phyloP scores from a whole-genome alignment of 495 filamentous ascomycete genomes.

The Penicillium dipodomyicola region DNA sequence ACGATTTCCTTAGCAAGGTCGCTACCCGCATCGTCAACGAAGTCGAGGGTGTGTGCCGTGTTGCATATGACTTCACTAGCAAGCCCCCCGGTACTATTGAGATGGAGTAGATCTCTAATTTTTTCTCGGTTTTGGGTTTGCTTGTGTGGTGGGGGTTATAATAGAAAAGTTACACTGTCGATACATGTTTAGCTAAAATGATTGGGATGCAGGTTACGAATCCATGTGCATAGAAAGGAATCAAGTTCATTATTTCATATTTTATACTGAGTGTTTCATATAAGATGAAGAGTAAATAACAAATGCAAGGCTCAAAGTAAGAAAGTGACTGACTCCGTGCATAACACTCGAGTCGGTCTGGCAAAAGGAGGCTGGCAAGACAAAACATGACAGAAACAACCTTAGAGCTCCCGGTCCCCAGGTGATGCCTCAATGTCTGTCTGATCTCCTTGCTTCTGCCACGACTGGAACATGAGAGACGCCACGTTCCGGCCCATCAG shows the following conservation, averaged over 20 bases:
- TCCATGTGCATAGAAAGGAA: conserved; percentile 10
- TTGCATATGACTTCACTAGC: conserved; percentile 67
- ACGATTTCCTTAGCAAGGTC: conserved; percentile 67
- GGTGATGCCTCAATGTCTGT: background rate
- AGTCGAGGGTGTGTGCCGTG: conserved; percentile 67
- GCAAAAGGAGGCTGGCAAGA: too few relatives aligned
- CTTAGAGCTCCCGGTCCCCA: background rate
- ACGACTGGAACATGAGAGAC: conserved; percentile 66
- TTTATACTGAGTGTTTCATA: background rate
- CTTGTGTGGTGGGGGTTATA: background rate
- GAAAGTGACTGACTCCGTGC: background rate
- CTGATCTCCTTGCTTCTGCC: conserved; percentile 30
- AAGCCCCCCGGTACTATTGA: conserved; percentile 81
- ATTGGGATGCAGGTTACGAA: conserved; percentile 6
- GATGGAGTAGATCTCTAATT: conserved; percentile 54
- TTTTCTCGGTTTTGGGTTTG: background rate
- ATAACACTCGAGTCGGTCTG: background rate
- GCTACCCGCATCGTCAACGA: conserved; percentile 78
- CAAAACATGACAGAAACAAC: background rate
- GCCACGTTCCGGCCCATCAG: conserved; percentile 97
- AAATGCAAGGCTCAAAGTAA: background rate
- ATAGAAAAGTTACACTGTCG: conserved; percentile 7
- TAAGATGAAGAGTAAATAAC: background rate
- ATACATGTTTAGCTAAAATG: conserved; percentile 9
- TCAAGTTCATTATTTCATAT: conserved; percentile 2